These are phyloP conservation scores for Microsporum ferrugineum DNA, from an alignment of 2,329 filamentous ascomycete genomes.

Conservation along the genomic window DNA sequence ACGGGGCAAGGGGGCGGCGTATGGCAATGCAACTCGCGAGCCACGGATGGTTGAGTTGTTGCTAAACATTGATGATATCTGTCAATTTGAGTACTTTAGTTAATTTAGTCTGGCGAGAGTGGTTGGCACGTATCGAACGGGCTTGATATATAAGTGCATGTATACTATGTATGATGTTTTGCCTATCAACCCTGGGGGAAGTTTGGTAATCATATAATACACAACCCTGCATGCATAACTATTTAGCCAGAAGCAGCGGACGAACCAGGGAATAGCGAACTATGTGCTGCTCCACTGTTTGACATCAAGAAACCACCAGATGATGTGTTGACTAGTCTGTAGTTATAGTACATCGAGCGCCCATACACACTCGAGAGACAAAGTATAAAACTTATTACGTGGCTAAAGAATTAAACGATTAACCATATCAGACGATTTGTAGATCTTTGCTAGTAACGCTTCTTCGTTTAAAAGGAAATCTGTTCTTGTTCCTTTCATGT, in stretches of 20 bases:
- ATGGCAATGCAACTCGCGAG: neutral
- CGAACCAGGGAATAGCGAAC: no score
- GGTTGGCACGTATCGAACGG: neutral
- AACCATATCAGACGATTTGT: neutral
- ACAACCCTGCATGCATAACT: no score
- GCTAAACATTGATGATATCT: neutral
- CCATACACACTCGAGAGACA: neutral
- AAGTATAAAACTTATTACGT: neutral
- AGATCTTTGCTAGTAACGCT: neutral
- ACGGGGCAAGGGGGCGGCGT: neutral
- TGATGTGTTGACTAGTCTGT: neutral
- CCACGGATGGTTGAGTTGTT: neutral
- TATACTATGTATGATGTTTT: no score
- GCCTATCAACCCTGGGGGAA: no score
- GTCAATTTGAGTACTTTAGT: neutral
- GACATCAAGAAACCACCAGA: no score
- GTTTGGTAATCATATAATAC: no score
- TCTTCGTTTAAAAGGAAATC: neutral
- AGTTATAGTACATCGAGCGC: neutral
- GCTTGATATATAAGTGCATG: neutral
- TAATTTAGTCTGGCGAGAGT: neutral
- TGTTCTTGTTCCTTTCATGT: no score
- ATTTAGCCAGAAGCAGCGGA: no score
- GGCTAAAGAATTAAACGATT: neutral
- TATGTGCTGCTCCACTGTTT: no score